Base-by-base conservation (phyloP, 2,329 filamentous ascomycete species). In the Orbilia brochopaga region DNA sequence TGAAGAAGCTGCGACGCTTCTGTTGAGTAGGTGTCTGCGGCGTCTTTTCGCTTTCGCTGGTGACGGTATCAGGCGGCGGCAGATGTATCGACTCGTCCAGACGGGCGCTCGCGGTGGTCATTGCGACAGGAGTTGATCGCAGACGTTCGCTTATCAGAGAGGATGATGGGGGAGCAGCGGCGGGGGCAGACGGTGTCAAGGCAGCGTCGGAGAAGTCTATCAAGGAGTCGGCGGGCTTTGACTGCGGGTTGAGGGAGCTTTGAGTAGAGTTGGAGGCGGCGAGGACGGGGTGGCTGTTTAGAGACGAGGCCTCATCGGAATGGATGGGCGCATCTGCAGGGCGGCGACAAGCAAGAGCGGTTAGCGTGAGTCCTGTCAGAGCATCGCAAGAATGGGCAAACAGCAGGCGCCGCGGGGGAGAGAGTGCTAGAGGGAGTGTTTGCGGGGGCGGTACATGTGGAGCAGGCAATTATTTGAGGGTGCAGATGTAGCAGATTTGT, bases 1-100 rank as follows among this genome's bases (percentile, higher is more conserved):
- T 83, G 78, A 87, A 88, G 27, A 88, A 80, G 51, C 67, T 72
- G 51, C 67, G 67, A 55, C 67, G 67, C 24, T 72, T 72, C 27
- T 64, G 60, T 55, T 72, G 67, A 32, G 67, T 72, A 15, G 67
- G 67, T 2, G 67, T 72, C 32, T 60, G 56, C 54, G 62, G 67
- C n/a, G 67, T 48, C 51, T 72, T 72, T 61, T 72, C 67, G 52
- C 55, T 72, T 15, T 70, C 66, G 51, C 32, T 27, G 37, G 40
- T 27, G 56, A 72, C 30, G 15, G 67, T 72, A 24, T 72, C 67
- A 17, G 67, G 67, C 35, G 67, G 67, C 35, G 67, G 67, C 30
- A 61, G 55, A 15, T 72, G 67, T 72, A 72, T 72, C 67, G 67
- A 42, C 11, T 72, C 67, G 46, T 55, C 32, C 8, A 70, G 59